These are phyloP conservation scores for Piper betle DNA, from an alignment of 164 flowering plant genomes.

Conservation along the genomic window DNA sequence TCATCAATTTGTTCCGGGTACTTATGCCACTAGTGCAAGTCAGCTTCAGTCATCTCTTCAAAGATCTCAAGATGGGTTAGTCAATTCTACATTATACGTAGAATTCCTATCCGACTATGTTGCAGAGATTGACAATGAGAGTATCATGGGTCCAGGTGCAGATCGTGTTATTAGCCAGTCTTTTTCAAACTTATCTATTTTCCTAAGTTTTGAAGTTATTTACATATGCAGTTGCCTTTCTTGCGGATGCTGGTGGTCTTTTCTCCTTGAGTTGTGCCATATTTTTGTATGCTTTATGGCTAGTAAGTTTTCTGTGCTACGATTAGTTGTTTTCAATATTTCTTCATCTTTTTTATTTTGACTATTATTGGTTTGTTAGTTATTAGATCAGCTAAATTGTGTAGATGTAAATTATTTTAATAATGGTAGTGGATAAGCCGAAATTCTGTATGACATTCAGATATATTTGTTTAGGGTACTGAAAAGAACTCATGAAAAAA, in stretches of 20 bases:
- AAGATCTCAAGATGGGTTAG: slow-evolving; percentile 49
- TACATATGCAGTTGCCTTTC: slow-evolving; percentile 73
- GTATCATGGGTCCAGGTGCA: slow-evolving; percentile 75
- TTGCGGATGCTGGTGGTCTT: slow-evolving; percentile 96
- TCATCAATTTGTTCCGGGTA: slow-evolving; percentile 80
- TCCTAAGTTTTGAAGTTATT: not conserved
- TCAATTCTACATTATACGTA: slow-evolving; percentile 64
- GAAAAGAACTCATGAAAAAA: no score
- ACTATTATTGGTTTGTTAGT: not conserved
- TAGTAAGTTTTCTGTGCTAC: slow-evolving; percentile 31
- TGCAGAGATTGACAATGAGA: slow-evolving; percentile 57
- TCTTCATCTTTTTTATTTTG: not conserved
- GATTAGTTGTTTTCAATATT: not conserved
- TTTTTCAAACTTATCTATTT: not conserved
- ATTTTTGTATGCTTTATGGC: slow-evolving; percentile 72
- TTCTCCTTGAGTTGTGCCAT: slow-evolving; percentile 70
- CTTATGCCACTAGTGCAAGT: slow-evolving; percentile 32
- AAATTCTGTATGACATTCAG: no score
- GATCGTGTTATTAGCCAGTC: not conserved
- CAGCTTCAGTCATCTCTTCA: slow-evolving; percentile 66
- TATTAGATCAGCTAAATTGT: not conserved
- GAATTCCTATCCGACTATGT: slow-evolving; percentile 75
- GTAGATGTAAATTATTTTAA: not conserved
- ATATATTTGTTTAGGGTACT: no score
- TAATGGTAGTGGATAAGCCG: not conserved